A percentile compares a stretch with the other conserved stretches of the same genome.
Conservation (phyloP, 2,329 filamentous ascomycete species). For the Fusarium sp. region DNA sequence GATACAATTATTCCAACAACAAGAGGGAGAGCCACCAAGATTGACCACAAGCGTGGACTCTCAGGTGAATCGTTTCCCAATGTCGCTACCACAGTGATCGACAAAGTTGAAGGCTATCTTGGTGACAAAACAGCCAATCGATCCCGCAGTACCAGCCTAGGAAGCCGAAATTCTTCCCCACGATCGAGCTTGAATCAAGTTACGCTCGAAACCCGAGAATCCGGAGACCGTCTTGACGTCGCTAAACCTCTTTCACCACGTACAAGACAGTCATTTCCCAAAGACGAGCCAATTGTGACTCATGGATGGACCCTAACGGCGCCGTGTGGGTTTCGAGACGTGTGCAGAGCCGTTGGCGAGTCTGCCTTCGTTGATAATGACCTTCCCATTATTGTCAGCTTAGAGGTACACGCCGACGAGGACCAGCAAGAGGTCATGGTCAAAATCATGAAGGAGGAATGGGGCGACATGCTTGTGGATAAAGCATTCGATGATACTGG, state of each 20-base stretch:
- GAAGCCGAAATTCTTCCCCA: slow-evolving; percentile 50
- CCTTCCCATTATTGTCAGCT: slow-evolving; percentile 88
- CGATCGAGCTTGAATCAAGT: slow-evolving; percentile 46
- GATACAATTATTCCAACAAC: slow-evolving; percentile 55
- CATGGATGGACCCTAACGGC: slow-evolving; percentile 87
- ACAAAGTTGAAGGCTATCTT: slow-evolving; percentile 51
- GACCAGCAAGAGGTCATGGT: slow-evolving; percentile 94
- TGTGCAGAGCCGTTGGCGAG: slow-evolving; percentile 83
- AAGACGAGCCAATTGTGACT: slow-evolving; percentile 80
- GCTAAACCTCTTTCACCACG: slow-evolving; percentile 41
- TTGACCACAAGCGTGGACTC: slow-evolving; percentile 59
- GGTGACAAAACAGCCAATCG: slow-evolving; percentile 49
- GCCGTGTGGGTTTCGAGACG: slow-evolving; percentile 87
- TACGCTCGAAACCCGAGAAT: slow-evolving; percentile 48
- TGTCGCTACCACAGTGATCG: slow-evolving; percentile 56
- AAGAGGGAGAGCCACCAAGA: slow-evolving; percentile 54
- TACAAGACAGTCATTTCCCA: slow-evolving; percentile 47
- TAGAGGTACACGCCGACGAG: slow-evolving; percentile 87
- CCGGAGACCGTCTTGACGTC: slow-evolving; percentile 51
- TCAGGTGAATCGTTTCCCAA: slow-evolving; percentile 62
- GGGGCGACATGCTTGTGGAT: slow-evolving; percentile 80
- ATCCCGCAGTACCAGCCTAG: slow-evolving; percentile 56
- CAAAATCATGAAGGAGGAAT: slow-evolving; percentile 90
- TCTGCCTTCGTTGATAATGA: slow-evolving; percentile 81
- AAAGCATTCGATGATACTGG: slow-evolving; percentile 61